Percentiles rank a stretch among this genome's conserved stretches.
These are phyloP conservation scores for Sutorius australiensis DNA, from an alignment of 768 basidiomycete genomes.

Conservation along the genomic window DNA sequence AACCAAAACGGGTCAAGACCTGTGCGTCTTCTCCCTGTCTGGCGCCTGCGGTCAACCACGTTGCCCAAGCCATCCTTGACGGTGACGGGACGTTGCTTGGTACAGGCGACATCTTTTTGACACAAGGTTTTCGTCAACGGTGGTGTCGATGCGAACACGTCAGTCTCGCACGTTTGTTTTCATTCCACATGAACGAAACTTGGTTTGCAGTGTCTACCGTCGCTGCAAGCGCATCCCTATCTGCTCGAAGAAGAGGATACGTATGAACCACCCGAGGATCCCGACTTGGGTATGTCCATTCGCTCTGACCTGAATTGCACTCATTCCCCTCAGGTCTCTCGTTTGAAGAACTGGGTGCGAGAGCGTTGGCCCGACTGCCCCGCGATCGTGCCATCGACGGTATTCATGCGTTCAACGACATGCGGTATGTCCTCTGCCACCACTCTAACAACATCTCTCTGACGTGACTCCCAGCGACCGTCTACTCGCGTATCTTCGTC, in stretches of 20 bases:
- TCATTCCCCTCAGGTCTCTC: constrained; percentile 51
- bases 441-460: background rate
- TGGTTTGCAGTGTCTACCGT: constrained; percentile 51
- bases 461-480: constrained; percentile 49
- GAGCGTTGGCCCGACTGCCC: constrained; percentile 68
- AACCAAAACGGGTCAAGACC: constrained; percentile 43
- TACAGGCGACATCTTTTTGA: constrained; percentile 72
- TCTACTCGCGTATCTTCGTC: constrained; percentile 65
- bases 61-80: constrained; percentile 45
- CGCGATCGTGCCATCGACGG: constrained; percentile 81
- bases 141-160: constrained; percentile 76
- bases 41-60: constrained; percentile 48
- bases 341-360: constrained; percentile 79
- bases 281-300: constrained; percentile 61
- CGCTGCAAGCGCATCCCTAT: constrained; percentile 51
- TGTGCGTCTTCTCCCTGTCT: constrained; percentile 44
- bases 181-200: background rate
- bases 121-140: constrained; percentile 66
- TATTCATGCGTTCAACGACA: constrained; percentile 76
- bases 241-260: constrained; percentile 77
- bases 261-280: constrained; percentile 83
- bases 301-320: background rate
- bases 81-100: constrained; percentile 36
- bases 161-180: constrained; percentile 14
- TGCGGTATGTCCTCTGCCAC: constrained; percentile 52